These are phyloP conservation scores for Suillus plorans DNA, from an alignment of 768 basidiomycete genomes.

Conservation along the genomic window DNA sequence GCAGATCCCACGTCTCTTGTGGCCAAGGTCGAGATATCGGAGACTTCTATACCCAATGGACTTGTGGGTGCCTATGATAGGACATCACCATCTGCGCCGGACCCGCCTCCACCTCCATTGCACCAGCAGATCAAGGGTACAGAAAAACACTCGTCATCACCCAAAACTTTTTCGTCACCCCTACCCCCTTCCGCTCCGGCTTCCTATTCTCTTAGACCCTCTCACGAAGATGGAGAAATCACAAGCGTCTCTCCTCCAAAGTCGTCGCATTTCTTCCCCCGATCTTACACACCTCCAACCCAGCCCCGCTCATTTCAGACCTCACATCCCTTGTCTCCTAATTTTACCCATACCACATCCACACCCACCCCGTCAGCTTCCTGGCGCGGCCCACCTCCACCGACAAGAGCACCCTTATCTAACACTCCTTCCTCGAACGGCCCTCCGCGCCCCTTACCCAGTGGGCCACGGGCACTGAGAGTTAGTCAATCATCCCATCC, in stretches of 20 bases:
- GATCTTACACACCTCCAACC: conserved; percentile 45
- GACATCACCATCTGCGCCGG: background rate
- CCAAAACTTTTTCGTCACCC: background rate
- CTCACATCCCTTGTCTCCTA: conserved; percentile 25
- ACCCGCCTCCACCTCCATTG: conserved; percentile 2
- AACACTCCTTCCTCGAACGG: conserved; percentile 18
- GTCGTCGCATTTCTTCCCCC: conserved; percentile 31
- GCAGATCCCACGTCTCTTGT: background rate
- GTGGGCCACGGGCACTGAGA: conserved; percentile 40
- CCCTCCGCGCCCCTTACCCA: conserved; percentile 35
- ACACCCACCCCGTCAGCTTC: conserved; percentile 16
- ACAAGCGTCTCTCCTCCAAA: conserved; percentile 36
- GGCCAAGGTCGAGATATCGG: background rate
- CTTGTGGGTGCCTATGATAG: background rate
- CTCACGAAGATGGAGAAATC: conserved; percentile 58
- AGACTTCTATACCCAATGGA: background rate
- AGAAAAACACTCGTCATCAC: background rate
- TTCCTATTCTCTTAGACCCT: conserved; percentile 26
- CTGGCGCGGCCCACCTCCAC: conserved; percentile 31
- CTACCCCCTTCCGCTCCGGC: conserved; percentile 1
- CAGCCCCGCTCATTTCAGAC: conserved; percentile 47
- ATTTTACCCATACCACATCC: conserved; percentile 22
- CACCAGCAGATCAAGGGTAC: background rate
- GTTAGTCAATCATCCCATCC: conserved; percentile 24
- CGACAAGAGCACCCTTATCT: conserved; percentile 30